Evolutionary conservation across 805 yeast genomes (phyloP).

Genomic region (Wickerhamomyces mucosus): DNA sequence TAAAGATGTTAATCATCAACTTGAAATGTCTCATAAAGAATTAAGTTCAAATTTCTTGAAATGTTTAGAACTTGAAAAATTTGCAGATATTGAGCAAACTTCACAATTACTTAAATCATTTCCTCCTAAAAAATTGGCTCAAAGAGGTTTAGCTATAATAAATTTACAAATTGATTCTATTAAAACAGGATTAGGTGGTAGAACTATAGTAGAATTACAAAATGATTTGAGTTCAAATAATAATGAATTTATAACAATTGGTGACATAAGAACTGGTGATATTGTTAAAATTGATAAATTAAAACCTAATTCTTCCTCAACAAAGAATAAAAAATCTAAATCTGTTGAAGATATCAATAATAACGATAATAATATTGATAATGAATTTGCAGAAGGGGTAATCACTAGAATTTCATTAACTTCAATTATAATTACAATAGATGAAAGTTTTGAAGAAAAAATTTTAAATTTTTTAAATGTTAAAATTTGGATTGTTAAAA

Average conservation of each 20-base stretch:
- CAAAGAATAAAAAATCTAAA: constrained; percentile 11
- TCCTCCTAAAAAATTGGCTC: constrained; percentile 58
- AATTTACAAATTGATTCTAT: constrained; percentile 54
- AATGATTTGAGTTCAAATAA: constrained; percentile 39
- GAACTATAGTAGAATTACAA: constrained; percentile 51
- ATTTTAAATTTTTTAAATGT: constrained; percentile 33
- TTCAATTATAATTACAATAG: constrained; percentile 49
- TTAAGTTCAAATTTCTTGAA: constrained; percentile 12
- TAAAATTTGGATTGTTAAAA: constrained; percentile 50
- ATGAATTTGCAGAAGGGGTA: constrained; percentile 46
- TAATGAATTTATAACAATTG: constrained; percentile 29
- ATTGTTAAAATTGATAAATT: constrained; percentile 52
- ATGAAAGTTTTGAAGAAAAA: constrained; percentile 43
- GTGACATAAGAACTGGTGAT: constrained; percentile 65
- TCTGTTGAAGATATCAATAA: constrained; percentile 1
- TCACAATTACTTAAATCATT: constrained; percentile 32
- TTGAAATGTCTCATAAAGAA: constrained; percentile 1
- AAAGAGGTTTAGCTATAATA: constrained; percentile 64
- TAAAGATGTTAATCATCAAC: no score
- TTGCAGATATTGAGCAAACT: constrained; percentile 18
- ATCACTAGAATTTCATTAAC: constrained; percentile 43
- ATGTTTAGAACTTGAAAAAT: constrained; percentile 11
- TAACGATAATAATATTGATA: constrained; percentile 13
- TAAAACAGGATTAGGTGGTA: constrained; percentile 75
- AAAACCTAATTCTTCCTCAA: constrained; percentile 5